Conservation (phyloP, 2,329 filamentous ascomycete genomes). For the Aphanocladium album region DNA sequence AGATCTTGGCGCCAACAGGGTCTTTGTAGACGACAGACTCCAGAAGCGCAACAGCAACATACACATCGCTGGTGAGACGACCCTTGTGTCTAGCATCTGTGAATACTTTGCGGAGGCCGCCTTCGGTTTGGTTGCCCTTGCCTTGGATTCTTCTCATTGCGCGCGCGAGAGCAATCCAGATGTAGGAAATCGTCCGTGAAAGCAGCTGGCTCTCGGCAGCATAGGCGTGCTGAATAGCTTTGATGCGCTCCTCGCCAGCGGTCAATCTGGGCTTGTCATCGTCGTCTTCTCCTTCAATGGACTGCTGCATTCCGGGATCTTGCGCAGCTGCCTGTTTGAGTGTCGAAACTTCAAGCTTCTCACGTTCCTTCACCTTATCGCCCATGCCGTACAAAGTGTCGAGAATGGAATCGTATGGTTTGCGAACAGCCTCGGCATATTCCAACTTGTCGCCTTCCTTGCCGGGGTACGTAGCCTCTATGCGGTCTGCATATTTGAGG, state of each 20-base stretch:
- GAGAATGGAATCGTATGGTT: slow-evolving; percentile 77
- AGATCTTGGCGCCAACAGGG: slow-evolving; percentile 86
- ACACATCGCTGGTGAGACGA: slow-evolving; percentile 88
- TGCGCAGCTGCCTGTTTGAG: slow-evolving; percentile 48
- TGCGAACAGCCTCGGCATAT: slow-evolving; percentile 72
- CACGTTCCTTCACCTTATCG: slow-evolving; percentile 63
- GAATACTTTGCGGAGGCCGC: slow-evolving; percentile 85
- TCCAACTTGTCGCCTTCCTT: slow-evolving; percentile 75
- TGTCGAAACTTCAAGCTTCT: slow-evolving; percentile 52
- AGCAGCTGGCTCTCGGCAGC: slow-evolving; percentile 69
- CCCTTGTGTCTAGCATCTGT: slow-evolving; percentile 82
- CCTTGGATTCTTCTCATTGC: slow-evolving; percentile 93
- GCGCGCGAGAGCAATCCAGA: slow-evolving; percentile 92
- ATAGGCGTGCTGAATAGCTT: slow-evolving; percentile 60
- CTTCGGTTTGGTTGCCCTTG: slow-evolving; percentile 58
- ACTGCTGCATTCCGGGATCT: slow-evolving; percentile 31
- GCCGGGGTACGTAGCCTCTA: slow-evolving; percentile 72
- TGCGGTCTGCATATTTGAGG: slow-evolving; percentile 81
- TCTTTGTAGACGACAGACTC: slow-evolving; percentile 97
- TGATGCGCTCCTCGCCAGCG: slow-evolving; percentile 59
- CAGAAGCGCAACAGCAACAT: slow-evolving; percentile 86
- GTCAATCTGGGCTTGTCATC: slow-evolving; percentile 43
- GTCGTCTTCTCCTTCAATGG: slow-evolving; percentile 44
- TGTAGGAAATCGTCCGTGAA: slow-evolving; percentile 80
- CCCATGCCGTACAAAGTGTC: slow-evolving; percentile 85